phyloP scores from a whole-genome alignment of 768 basidiomycete species.

The Galerina sulciceps region DNA sequence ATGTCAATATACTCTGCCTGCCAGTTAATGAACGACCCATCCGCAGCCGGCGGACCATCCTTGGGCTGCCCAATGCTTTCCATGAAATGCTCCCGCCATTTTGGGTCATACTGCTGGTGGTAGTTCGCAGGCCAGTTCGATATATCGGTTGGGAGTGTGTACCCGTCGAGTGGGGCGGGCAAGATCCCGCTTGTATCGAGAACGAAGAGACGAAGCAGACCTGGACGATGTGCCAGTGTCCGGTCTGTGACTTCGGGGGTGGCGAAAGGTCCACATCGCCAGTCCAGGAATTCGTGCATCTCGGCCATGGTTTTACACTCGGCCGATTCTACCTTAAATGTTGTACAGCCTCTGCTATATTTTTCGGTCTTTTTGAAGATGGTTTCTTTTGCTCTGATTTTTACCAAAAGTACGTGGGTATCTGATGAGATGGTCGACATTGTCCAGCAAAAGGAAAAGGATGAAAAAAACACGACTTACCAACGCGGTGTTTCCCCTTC shows the following conservation, averaged over 20 bases:
- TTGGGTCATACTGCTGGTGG: constrained; percentile 14
- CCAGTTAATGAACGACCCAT: background rate
- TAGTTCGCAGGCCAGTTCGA: constrained; percentile 17
- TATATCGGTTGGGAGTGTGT: constrained; percentile 19
- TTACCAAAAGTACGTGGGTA: constrained; percentile 16
- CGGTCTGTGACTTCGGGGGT: constrained; percentile 14
- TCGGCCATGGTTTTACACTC: constrained; percentile 18
- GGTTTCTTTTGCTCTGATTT: constrained; percentile 15
- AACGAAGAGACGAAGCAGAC: constrained; percentile 17
- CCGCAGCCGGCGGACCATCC: background rate
- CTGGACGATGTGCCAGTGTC: constrained; percentile 18
- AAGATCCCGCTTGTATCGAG: constrained; percentile 18
- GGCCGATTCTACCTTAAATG: constrained; percentile 13
- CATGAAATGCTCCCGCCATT: constrained; percentile 12
- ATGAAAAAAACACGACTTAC: constrained; percentile 3
- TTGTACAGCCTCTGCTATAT: constrained; percentile 6
- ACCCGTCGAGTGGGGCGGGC: constrained; percentile 16
- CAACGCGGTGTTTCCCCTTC: constrained; percentile 13
- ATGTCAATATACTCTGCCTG: background rate
- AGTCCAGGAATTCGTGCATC: constrained; percentile 19
- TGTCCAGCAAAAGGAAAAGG: background rate
- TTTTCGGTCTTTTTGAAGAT: constrained; percentile 12
- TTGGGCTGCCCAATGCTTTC: constrained; percentile 15
- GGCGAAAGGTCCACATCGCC: constrained; percentile 11
- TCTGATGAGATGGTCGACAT: background rate